Evolutionary conservation across 2,329 filamentous ascomycete species (phyloP), one percentile per base, ranked within the genome.

Genomic region (Cladosporium velox): DNA sequence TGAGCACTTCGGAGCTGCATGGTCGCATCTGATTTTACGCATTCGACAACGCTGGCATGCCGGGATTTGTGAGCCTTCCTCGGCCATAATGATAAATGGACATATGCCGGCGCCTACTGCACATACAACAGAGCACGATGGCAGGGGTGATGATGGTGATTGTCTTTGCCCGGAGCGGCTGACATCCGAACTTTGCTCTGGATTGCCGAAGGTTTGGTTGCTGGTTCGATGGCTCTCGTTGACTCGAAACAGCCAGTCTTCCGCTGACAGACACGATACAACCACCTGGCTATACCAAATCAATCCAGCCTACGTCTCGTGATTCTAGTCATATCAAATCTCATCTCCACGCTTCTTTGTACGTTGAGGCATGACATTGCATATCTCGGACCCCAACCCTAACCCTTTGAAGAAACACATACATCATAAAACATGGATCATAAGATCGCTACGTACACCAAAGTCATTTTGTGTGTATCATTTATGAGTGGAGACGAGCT

Each of bases 1-100:
- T 8, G 65, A 55, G 28, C 69, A 70, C 65, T 64, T 68, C 2
- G 67, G 69, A 6, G 60, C 59, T 15, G 59, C 66, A 35, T 69
- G 69, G 18, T 65, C 65, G 61, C 69, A 67, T 21, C 30, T 41
- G 18, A 59, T 61, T 54, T 67, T 68, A 7, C 64, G 26, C 12
- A 38, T 41, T 21, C 62, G 65, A 58, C 65, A 66, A n/a, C 44
- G 54, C 64, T 67, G 57, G 49, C 67, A 69, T 44, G 66, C 66
- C 15, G 63, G 66, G 6, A 67, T 30, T 5, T 69, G 66, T 18
- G 32, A 14, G n/a, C 49, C 15, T 28, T 64, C 60, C 15, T 64
- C 60, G 15, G 24, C 26, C 60, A 64, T 64, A 14, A 28, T 30
- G 7, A 47, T 30, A 30, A 30, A 8, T 4, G 52, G n/a, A 6